These are phyloP conservation scores for Alternaria alternata DNA, from an alignment of 2,329 filamentous ascomycete species.

Conservation along the genomic window DNA sequence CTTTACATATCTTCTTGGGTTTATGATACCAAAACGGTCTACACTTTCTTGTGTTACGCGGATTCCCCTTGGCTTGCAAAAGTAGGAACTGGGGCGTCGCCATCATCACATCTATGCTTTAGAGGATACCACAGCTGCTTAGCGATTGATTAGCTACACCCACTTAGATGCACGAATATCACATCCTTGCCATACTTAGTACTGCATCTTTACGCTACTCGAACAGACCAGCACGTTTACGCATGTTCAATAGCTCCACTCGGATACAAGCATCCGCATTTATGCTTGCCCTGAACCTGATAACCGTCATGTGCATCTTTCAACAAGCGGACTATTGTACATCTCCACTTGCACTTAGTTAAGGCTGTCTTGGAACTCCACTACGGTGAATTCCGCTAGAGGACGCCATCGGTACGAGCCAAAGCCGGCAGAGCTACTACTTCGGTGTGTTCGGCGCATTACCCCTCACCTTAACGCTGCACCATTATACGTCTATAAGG, in stretches of 20 bases:
- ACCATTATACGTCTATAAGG: conserved; percentile 12
- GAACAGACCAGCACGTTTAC: neutral
- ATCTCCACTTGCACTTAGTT: conserved; percentile 1
- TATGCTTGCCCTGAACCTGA: neutral
- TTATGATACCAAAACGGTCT: conserved; percentile 33
- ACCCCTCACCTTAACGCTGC: conserved; percentile 17
- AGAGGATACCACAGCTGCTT: conserved; percentile 29
- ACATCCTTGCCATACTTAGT: conserved; percentile 16
- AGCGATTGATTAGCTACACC: conserved; percentile 24
- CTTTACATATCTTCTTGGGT: conserved; percentile 14
- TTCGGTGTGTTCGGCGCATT: conserved; percentile 16
- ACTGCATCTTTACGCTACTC: conserved; percentile 7
- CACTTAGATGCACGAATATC: conserved; percentile 35
- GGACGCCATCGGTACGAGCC: conserved; percentile 1
- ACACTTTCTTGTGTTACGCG: conserved; percentile 15
- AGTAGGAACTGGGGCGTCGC: conserved; percentile 23
- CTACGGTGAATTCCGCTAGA: conserved; percentile 13
- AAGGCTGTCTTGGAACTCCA: conserved; percentile 5
- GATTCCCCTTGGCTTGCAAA: conserved; percentile 26
- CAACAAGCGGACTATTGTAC: neutral
- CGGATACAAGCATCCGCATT: neutral
- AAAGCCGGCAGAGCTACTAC: conserved; percentile 12
- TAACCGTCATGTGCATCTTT: neutral
- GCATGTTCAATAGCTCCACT: neutral
- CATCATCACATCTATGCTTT: conserved; percentile 20